These are phyloP conservation scores for Albophoma yamanashiensis DNA, from an alignment of 2,329 filamentous ascomycete species.

Conservation along the genomic window DNA sequence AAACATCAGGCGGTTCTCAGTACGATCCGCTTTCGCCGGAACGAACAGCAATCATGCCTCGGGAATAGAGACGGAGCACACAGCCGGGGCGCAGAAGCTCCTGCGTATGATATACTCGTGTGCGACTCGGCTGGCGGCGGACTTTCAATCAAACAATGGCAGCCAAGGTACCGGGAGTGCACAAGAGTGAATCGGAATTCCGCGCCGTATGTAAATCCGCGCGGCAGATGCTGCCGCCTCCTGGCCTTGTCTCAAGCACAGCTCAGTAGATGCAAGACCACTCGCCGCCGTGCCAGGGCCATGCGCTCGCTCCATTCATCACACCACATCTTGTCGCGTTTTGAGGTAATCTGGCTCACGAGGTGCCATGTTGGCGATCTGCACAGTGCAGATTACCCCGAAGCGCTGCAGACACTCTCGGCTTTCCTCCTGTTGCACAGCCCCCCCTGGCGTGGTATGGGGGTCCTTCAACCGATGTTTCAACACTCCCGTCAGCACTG, in stretches of 20 bases:
- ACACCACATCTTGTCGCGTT: background rate
- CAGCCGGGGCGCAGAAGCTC: background rate
- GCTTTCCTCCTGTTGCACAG: conserved; percentile 16
- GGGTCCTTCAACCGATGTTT: background rate
- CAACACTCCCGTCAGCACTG: background rate
- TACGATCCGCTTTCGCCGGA: background rate
- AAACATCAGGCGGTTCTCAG: background rate
- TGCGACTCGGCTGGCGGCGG: background rate
- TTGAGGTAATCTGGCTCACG: background rate
- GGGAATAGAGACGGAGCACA: background rate
- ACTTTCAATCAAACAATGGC: background rate
- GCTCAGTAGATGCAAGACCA: background rate
- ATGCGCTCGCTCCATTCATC: background rate
- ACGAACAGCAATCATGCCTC: background rate
- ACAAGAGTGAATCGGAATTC: background rate
- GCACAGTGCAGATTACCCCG: conserved; percentile 1
- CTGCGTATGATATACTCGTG: too few species aligned
- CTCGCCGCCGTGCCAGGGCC: background rate
- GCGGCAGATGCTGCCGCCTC: background rate
- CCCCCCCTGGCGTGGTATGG: conserved; percentile 10
- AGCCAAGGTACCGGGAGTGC: background rate
- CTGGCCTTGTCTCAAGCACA: background rate
- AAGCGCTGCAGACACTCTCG: background rate
- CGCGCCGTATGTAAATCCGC: background rate
- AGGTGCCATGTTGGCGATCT: background rate